Conservation (phyloP, 352 stramenopile genomes). For the Pythium rishiriense region DNA sequence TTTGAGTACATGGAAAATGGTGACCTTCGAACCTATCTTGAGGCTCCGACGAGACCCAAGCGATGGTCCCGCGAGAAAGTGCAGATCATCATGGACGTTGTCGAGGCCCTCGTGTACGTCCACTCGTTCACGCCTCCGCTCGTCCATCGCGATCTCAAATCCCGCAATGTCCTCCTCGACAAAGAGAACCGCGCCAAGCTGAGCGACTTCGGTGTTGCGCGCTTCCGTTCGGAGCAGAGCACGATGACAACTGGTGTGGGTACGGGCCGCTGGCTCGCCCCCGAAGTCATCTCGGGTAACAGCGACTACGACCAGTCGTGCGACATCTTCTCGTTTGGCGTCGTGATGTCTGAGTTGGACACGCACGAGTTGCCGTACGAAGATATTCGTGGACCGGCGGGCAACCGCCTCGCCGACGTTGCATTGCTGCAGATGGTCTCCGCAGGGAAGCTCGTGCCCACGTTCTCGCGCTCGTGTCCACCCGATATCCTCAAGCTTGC, state of each 20-base stretch:
- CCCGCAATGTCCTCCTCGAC: conserved; percentile 38
- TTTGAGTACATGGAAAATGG: conserved; percentile 74
- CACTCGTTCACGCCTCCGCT: conserved; percentile 43
- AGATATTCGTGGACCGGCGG: conserved; percentile 24
- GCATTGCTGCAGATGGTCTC: conserved; percentile 48
- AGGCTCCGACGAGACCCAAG: conserved; percentile 27
- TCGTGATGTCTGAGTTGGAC: conserved; percentile 45
- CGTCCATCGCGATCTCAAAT: conserved; percentile 45
- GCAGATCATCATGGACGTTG: conserved; percentile 35
- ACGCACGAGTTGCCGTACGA: conserved; percentile 44
- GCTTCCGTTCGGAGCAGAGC: conserved; percentile 34
- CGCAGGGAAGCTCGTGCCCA: conserved; percentile 30
- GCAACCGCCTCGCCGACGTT: conserved; percentile 38
- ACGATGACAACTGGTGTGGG: conserved; percentile 42
- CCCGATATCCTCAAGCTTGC: conserved; percentile 34
- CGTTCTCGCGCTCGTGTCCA: conserved; percentile 33
- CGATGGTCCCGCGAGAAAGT: conserved; percentile 43
- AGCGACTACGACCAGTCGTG: conserved; percentile 39
- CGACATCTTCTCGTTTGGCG: conserved; percentile 40
- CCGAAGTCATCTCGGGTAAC: conserved; percentile 37
- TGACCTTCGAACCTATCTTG: conserved; percentile 58
- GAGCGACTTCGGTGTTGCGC: conserved; percentile 39
- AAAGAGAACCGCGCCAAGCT: conserved; percentile 35
- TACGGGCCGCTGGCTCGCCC: conserved; percentile 37
- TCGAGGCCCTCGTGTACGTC: conserved; percentile 49